A percentile compares a stretch with the other conserved stretches of the same genome.
phyloP scores from a whole-genome alignment of 164 flowering plant species.

The Kingdonia uniflora region DNA sequence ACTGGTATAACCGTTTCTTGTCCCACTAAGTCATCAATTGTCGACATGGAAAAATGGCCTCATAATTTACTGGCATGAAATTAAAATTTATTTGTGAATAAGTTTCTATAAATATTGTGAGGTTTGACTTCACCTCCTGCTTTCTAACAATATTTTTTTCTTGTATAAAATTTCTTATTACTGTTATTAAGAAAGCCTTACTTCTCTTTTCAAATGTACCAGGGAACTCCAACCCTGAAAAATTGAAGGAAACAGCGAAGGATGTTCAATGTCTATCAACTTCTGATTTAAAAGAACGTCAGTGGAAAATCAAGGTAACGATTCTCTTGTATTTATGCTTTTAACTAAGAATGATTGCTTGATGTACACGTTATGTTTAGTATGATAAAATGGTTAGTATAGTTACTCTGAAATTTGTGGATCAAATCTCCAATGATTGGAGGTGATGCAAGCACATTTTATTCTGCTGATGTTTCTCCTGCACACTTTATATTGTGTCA shows the following conservation, averaged over 20 bases:
- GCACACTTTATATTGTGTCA: no score
- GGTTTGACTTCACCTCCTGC: neutral
- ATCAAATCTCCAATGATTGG: neutral
- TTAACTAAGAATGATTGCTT: neutral
- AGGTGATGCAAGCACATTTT: neutral
- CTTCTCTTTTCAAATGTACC: slow-evolving; percentile 4
- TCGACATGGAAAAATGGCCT: neutral
- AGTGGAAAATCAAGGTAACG: slow-evolving; percentile 63
- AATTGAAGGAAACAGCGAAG: slow-evolving; percentile 52
- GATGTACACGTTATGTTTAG: neutral
- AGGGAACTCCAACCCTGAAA: slow-evolving; percentile 87
- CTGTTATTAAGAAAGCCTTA: neutral
- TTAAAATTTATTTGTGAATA: no score
- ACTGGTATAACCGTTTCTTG: neutral
- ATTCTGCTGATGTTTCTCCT: neutral
- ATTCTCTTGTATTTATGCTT: neutral
- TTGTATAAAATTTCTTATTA: neutral
- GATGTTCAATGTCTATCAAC: slow-evolving; percentile 41
- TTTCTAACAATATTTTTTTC: neutral
- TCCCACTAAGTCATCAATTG: neutral
- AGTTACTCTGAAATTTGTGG: neutral
- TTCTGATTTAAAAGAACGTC: slow-evolving; percentile 51
- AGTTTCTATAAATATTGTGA: neutral
- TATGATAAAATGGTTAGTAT: neutral
- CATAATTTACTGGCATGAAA: no score